A percentile compares a stretch with the other conserved stretches of the same genome.
phyloP scores from a whole-genome alignment of 345 rosid genomes.

The Bruguiera sexangula region DNA sequence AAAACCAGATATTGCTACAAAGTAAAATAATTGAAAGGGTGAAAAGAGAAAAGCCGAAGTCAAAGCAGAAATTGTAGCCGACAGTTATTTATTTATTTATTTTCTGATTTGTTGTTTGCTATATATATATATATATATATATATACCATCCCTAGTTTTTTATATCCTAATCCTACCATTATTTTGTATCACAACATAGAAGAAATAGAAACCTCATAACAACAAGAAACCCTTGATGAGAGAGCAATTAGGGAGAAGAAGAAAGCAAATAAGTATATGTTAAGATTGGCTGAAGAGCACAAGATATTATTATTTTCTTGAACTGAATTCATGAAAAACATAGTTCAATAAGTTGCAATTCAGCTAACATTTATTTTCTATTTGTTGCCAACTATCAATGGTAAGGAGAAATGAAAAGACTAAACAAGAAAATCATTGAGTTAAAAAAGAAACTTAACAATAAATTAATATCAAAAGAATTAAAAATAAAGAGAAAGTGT shows the following conservation, averaged over 20 bases:
- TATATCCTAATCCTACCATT: too few species aligned
- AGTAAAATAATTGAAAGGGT: too few species aligned
- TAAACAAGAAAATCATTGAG: conserved; percentile 45
- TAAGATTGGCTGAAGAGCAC: conserved; percentile 59
- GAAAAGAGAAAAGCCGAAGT: too few species aligned
- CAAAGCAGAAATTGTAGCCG: too few species aligned
- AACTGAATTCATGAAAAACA: background rate
- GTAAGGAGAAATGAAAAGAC: conserved; percentile 58
- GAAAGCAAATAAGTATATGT: conserved; percentile 50
- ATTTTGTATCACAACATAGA: too few species aligned
- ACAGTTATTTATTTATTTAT: too few species aligned
- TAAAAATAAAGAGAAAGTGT: conserved; percentile 71
- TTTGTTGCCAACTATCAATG: conserved; percentile 15
- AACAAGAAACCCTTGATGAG: conserved; percentile 11
- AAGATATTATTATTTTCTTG: conserved; percentile 33
- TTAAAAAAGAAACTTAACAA: conserved; percentile 50
- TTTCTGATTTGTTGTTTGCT: too few species aligned
- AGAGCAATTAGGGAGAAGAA: conserved; percentile 69
- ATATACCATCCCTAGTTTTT: too few species aligned
- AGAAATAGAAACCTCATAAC: too few species aligned
- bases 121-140: too few species aligned
- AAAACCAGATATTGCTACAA: too few species aligned
- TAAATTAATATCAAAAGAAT: conserved; percentile 36
- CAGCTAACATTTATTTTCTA: background rate
- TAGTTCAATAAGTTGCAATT: background rate